A percentile compares a stretch with the other conserved stretches of the same genome.
Conservation (phyloP, 257 asterid genomes). For the Mitragyna speciosa region DNA sequence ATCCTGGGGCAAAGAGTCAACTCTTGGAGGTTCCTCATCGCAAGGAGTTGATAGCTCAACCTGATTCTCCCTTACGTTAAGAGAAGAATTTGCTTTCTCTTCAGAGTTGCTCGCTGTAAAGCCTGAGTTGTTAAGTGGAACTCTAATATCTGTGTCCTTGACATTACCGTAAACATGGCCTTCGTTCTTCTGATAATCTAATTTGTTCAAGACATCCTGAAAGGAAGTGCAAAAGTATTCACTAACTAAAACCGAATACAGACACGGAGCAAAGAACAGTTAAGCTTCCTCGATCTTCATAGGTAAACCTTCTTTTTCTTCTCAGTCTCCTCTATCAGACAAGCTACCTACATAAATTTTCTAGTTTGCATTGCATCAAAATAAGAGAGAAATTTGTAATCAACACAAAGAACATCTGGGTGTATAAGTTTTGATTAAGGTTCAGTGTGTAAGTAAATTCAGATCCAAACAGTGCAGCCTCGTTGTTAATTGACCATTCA, state of each 20-base stretch:
- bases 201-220: constrained; percentile 44
- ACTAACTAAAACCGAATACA: background rate
- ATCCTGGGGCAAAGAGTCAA: constrained; percentile 20
- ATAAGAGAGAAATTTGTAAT: too few species aligned
- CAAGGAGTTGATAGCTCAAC: constrained; percentile 25
- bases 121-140: constrained; percentile 23
- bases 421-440: background rate
- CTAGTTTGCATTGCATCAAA: too few species aligned
- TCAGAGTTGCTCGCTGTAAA: constrained; percentile 25
- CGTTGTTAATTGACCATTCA: background rate
- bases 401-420: background rate
- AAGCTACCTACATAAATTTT: background rate
- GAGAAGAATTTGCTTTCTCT: constrained; percentile 22
- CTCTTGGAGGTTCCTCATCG: constrained; percentile 29
- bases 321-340: background rate
- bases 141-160: constrained; percentile 25
- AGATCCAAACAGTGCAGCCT: background rate
- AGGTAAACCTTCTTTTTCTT: background rate
- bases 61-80: constrained; percentile 32
- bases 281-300: background rate
- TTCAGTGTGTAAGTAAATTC: too few species aligned
- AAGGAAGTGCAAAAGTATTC: constrained; percentile 8
- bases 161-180: constrained; percentile 22
- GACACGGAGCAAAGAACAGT: background rate
- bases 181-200: constrained; percentile 34